A percentile compares a stretch with the other conserved stretches of the same genome.
phyloP scores from a whole-genome alignment of 2,329 filamentous ascomycete species.

The Emericellopsis cladophorae region DNA sequence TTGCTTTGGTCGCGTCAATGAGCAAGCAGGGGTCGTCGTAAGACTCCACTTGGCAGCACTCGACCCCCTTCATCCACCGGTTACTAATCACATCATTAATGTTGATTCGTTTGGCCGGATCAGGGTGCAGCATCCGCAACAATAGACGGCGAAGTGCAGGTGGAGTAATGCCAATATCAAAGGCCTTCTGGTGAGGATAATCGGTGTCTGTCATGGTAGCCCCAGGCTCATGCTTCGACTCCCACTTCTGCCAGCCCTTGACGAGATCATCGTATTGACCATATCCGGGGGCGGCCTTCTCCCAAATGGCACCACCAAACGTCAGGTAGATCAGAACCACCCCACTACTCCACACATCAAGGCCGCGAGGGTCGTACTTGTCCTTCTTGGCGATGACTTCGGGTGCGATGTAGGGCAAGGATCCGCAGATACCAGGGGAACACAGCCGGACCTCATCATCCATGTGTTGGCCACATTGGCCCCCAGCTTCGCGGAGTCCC shows the following conservation, averaged over 20 bases:
- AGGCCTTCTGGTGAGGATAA: constrained; percentile 51
- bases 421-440: constrained; percentile 71
- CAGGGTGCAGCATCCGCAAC: constrained; percentile 71
- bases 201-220: constrained; percentile 38
- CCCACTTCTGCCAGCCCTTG: constrained; percentile 57
- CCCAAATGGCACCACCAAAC: constrained; percentile 64
- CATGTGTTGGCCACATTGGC: constrained; percentile 64
- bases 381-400: constrained; percentile 62
- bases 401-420: constrained; percentile 75
- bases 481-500: constrained; percentile 58
- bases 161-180: constrained; percentile 55
- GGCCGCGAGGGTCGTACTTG: constrained; percentile 58
- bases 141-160: constrained; percentile 58
- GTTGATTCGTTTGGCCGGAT: constrained; percentile 56
- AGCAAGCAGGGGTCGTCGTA: constrained; percentile 49
- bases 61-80: constrained; percentile 60
- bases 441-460: constrained; percentile 53
- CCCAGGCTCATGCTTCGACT: constrained; percentile 34
- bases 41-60: constrained; percentile 66
- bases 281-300: constrained; percentile 45
- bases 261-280: constrained; percentile 53
- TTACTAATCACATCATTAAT: constrained; percentile 58
- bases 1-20: constrained; percentile 50
- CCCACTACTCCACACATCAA: constrained; percentile 80
- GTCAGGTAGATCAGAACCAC: constrained; percentile 72